Conservation (phyloP, 306 rosid genomes). For the Cucurbita argyrosperma region DNA sequence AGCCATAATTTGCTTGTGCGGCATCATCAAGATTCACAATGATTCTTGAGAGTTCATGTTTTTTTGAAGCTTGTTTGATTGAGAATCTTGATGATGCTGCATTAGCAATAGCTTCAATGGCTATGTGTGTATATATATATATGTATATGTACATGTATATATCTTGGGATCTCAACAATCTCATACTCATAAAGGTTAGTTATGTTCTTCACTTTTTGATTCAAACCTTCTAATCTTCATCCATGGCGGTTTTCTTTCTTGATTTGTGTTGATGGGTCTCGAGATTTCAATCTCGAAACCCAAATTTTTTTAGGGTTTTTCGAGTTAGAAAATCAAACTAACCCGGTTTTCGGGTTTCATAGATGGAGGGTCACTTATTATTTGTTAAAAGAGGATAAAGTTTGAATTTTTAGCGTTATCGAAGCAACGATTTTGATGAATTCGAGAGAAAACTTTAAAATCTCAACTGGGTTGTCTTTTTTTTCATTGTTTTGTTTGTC, state of each 20-base stretch:
- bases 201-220: neutral
- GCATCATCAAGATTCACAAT: constrained; percentile 92
- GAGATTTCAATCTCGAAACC: neutral
- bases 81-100: constrained; percentile 99
- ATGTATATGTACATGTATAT: neutral
- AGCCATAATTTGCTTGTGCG: constrained; percentile 80
- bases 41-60: neutral
- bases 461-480: neutral
- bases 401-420: no score
- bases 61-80: neutral
- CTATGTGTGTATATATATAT: neutral
- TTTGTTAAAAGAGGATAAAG: neutral
- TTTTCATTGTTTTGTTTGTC: neutral
- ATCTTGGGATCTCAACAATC: neutral
- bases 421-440: neutral
- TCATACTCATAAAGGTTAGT: neutral
- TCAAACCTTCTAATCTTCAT: neutral
- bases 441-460: neutral
- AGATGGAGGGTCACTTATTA: neutral
- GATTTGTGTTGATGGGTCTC: neutral
- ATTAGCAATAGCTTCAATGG: constrained; percentile 54
- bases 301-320: neutral
- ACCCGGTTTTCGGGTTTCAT: neutral
- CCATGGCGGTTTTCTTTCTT: neutral
- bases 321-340: neutral